Evolutionary conservation across 768 basidiomycete genomes (phyloP), one percentile per base, ranked within the genome.

Genomic region (Leccinum rimulosum): DNA sequence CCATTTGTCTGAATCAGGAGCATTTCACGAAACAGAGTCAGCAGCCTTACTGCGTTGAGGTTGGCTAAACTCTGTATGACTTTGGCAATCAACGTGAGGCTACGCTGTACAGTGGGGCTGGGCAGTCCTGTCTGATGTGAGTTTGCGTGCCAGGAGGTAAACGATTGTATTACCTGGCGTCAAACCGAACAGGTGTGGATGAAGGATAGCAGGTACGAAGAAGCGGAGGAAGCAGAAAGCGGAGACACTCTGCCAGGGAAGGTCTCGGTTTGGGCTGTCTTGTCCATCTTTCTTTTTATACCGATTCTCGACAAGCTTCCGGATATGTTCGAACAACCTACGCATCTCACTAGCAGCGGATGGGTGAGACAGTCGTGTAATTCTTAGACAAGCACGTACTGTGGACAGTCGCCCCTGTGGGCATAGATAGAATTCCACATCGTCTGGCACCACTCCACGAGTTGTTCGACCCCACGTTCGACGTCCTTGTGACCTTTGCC

Each of bases 11-110:
- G 17, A 38, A 31, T 64, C 17, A 64, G 63, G 35, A 27, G 40
- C 12, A 36, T 49, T 51, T 33, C 6, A 30, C 28, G 49, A 51
- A 33, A 38, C 31, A 54, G 56, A 8, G 22, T 31, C 50, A 30
- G 36, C 25, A 25, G 15, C 75, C 86, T 64, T 69, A 88, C 90
- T 8, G 82, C 72, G 63, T 91, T 93, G 56, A 95, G 76, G 71
- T 95, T 95, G 6, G 93, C 93, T 43, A 95, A 76, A 64, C 89
- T 94, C 73, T 93, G 91, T 19, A 95, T 82, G n/a, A 89, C 89
- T 73, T 93, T 94, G 7, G 92, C 93, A 55, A 95, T 86, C 63
- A 92, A 70, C 0, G 89, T 95, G 52, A 95, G 79, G 69, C 87
- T 93, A 36, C 93, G 84, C 67, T 91, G 87, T 10, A 93, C 84